Conservation (phyloP, 2,329 filamentous ascomycete genomes). For the Onygenales sp. region DNA sequence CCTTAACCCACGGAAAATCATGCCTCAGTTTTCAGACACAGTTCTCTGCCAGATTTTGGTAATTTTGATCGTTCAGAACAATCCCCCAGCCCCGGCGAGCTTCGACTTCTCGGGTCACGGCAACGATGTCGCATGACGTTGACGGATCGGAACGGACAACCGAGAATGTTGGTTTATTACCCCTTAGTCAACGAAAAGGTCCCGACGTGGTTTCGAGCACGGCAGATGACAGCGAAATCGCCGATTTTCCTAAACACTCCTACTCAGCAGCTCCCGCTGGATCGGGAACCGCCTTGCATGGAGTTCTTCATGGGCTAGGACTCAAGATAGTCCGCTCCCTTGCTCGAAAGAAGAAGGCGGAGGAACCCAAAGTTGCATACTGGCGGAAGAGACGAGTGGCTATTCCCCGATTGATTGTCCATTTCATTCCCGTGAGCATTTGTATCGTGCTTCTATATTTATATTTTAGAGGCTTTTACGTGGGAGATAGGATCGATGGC, state of each 20-base stretch:
- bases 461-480: background rate
- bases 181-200: background rate
- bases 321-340: background rate
- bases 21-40: too few relatives aligned
- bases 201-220: background rate
- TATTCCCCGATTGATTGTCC: background rate
- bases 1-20: too few relatives aligned
- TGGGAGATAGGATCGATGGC: background rate
- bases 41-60: too few relatives aligned
- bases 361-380: background rate
- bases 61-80: too few relatives aligned
- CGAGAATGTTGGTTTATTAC: background rate
- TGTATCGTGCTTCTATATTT: background rate
- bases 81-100: too few relatives aligned
- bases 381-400: background rate
- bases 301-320: background rate
- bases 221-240: background rate
- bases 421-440: background rate
- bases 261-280: background rate
- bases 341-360: background rate
- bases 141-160: background rate
- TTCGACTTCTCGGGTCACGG: too few relatives aligned
- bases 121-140: too few relatives aligned
- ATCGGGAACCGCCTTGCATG: background rate
- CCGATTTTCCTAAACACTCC: background rate